A percentile compares a stretch with the other conserved stretches of the same genome.
Evolutionary conservation across 192 early-diverging fungal genomes (phyloP).

Genomic region (Coemansia sp.): DNA sequence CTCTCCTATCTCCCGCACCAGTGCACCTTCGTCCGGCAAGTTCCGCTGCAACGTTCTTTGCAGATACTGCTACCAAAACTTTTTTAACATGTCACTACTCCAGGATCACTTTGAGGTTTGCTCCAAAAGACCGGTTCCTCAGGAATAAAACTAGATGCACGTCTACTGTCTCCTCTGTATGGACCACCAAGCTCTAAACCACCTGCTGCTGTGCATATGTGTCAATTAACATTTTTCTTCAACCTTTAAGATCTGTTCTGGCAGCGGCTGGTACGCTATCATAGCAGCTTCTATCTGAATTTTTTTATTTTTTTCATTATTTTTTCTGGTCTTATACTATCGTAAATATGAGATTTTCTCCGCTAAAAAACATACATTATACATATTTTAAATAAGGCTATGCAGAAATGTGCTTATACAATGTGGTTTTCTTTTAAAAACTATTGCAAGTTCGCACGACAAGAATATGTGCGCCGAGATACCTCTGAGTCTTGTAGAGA

Average conservation of each 20-base stretch:
- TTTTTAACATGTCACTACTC: slow-evolving; percentile 15
- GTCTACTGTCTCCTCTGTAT: neutral
- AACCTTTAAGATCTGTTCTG: neutral
- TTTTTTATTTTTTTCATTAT: neutral
- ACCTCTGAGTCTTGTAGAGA: neutral
- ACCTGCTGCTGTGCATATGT: neutral
- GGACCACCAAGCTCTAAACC: neutral
- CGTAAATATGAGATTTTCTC: slow-evolving; percentile 1
- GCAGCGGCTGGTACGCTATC: neutral
- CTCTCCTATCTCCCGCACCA: slow-evolving; percentile 21
- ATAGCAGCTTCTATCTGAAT: neutral
- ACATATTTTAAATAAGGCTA: neutral
- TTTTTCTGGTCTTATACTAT: neutral
- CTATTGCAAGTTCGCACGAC: neutral
- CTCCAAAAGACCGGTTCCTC: neutral
- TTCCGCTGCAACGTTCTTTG: slow-evolving; percentile 42
- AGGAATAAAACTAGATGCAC: neutral
- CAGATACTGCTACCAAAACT: slow-evolving; percentile 33
- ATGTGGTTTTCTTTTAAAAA: neutral
- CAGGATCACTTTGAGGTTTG: slow-evolving; percentile 40
- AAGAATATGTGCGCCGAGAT: neutral
- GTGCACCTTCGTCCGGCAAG: slow-evolving; percentile 22
- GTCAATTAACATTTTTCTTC: slow-evolving; percentile 3
- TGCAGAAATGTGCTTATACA: neutral
- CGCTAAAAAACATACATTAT: slow-evolving; percentile 1